A percentile compares a stretch with the other conserved stretches of the same genome.
Conservation (phyloP, 2,329 filamentous ascomycete genomes). For the Zymoseptoria tritici region DNA sequence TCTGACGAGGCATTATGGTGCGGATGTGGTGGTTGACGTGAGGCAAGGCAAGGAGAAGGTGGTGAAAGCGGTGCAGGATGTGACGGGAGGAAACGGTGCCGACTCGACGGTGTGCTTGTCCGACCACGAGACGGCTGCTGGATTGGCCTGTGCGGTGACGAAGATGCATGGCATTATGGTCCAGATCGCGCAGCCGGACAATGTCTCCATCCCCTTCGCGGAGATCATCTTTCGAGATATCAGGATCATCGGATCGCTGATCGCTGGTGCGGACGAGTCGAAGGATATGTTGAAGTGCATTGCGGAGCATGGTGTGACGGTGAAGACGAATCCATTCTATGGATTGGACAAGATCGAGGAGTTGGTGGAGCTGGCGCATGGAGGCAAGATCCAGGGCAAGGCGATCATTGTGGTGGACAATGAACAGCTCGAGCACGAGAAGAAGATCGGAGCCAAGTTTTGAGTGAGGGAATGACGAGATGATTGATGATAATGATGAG, state of each 20-base stretch:
- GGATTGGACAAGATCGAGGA: constrained; percentile 47
- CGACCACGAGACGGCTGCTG: constrained; percentile 46
- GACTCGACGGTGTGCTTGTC: constrained; percentile 48
- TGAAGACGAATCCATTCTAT: constrained; percentile 46
- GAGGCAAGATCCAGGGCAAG: constrained; percentile 50
- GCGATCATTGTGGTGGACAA: constrained; percentile 47
- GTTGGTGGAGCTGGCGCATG: constrained; percentile 42
- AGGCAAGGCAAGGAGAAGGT: constrained; percentile 41
- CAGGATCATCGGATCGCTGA: constrained; percentile 37
- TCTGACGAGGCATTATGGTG: constrained; percentile 42
- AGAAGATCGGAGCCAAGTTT: constrained; percentile 31
- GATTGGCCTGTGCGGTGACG: constrained; percentile 48
- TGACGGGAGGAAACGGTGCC: constrained; percentile 44
- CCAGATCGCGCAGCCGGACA: constrained; percentile 49
- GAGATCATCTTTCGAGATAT: constrained; percentile 51
- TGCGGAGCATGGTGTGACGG: constrained; percentile 37
- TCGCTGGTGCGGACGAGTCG: constrained; percentile 29
- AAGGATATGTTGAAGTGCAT: constrained; percentile 29
- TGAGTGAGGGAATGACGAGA: constrained; percentile 5
- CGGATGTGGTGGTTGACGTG: constrained; percentile 46
- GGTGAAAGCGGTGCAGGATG: constrained; percentile 41
- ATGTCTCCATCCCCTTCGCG: constrained; percentile 34
- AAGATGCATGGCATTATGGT: constrained; percentile 53
- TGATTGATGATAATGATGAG: background rate
- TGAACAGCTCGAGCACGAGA: constrained; percentile 41